A percentile compares a stretch with the other conserved stretches of the same genome.
Conservation (phyloP, 345 rosid species). For the Brassica cretica region DNA sequence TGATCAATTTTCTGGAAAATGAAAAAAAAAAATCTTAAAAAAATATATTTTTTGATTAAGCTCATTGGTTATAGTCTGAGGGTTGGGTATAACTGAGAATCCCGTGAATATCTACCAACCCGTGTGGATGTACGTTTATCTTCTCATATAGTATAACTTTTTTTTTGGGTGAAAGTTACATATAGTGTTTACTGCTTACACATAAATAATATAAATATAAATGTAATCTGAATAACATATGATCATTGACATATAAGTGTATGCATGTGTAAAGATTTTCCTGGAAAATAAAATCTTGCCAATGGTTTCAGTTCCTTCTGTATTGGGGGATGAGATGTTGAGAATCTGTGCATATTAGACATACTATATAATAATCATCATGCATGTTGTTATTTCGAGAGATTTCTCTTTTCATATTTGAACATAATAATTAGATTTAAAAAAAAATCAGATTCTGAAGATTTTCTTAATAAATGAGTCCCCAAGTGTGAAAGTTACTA, state of each 20-base stretch:
- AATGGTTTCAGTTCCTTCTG: conserved; percentile 11
- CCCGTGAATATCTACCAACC: conserved; percentile 7
- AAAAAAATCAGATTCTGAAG: background rate
- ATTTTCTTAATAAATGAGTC: conserved; percentile 14
- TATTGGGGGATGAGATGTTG: conserved; percentile 12
- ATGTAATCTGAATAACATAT: background rate
- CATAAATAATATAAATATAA: background rate
- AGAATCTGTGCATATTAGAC: background rate
- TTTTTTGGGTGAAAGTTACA: background rate
- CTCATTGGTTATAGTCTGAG: conserved; percentile 5
- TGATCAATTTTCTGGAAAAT: conserved; percentile 6
- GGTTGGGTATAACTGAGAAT: conserved; percentile 25
- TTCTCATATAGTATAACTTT: background rate
- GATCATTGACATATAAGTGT: conserved; percentile 17
- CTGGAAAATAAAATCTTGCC: background rate
- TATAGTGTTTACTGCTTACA: background rate
- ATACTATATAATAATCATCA: conserved; percentile 3
- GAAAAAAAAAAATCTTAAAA: too few species aligned
- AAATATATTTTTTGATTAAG: background rate
- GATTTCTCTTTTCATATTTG: conserved; percentile 9
- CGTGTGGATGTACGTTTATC: conserved; percentile 1
- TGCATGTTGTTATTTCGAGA: background rate
- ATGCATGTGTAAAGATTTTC: conserved; percentile 28
- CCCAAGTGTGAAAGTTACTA: conserved; percentile 20
- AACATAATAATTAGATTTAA: background rate